A percentile compares a stretch with the other conserved stretches of the same genome.
Evolutionary conservation across 2,329 filamentous ascomycete species (phyloP).

Genomic region (Phoma sp.): DNA sequence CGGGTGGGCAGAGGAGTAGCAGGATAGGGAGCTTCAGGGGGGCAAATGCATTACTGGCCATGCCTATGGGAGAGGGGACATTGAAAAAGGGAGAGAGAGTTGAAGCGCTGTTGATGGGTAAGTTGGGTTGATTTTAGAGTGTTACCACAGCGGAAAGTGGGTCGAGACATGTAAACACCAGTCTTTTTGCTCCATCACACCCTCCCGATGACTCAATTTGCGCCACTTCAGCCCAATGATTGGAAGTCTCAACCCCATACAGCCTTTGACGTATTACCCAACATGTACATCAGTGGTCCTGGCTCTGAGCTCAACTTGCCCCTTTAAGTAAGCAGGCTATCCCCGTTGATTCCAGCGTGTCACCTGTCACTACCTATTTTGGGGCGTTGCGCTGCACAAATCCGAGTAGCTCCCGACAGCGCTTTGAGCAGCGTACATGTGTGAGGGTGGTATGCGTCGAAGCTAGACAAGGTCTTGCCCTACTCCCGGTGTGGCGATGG

Average conservation of each 20-base stretch:
- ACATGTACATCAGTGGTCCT: neutral
- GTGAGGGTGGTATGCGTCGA: constrained; percentile 7
- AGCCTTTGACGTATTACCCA: neutral
- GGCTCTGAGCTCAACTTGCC: constrained; percentile 13
- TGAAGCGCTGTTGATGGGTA: constrained; percentile 79
- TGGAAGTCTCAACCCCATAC: neutral
- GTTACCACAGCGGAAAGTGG: too few species aligned
- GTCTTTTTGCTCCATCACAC: too few species aligned
- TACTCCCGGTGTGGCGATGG: neutral
- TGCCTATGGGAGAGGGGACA: constrained; percentile 71
- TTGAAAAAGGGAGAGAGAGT: constrained; percentile 73
- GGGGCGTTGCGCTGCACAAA: constrained; percentile 4
- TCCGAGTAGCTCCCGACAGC: constrained; percentile 2
- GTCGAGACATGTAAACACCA: too few species aligned
- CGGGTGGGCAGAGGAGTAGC: constrained; percentile 88
- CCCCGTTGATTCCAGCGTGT: constrained; percentile 25
- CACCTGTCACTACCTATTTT: constrained; percentile 29
- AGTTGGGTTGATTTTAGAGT: constrained; percentile 30
- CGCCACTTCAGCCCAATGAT: neutral
- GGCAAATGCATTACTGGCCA: constrained; percentile 84
- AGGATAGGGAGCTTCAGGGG: constrained; percentile 86
- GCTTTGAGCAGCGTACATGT: constrained; percentile 14
- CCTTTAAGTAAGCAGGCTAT: constrained; percentile 29
- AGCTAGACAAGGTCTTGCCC: neutral
- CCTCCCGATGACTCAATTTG: neutral